Base-by-base conservation (phyloP, 257 asterid species). In the Fraxinus pennsylvanica region DNA sequence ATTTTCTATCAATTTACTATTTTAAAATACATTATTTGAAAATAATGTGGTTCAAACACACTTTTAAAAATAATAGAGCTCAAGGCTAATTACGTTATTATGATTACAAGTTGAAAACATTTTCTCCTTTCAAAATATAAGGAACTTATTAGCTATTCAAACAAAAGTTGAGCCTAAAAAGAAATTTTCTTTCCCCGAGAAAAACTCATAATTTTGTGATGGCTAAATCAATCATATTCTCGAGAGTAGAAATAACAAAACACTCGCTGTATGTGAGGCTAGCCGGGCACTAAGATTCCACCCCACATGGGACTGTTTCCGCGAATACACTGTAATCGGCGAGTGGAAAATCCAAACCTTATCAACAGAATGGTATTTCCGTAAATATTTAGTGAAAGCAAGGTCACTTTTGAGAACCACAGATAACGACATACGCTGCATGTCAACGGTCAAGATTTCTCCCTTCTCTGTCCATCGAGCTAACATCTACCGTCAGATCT, bases 361-460 rank as follows among this genome's bases (percentile, higher is more conserved):
- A 71, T 71, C 75, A 39, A 71, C 36, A 71, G 19, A 2, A 29
- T 19, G 75, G 75, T 47, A 41, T 71, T 71, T 71, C 19, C 35
- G 75, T 71, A 21, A 71, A 35, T 71, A 19, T 71, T 70, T 22
- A 22, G 69, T 22, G 10, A 27, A 25, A 12, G 10, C 69, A 63
- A n/a, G 36, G 69, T 63, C 1, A 27, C 69, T 63, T 63, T 63
- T 63, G 69, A 43, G 50, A 75, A 54, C 52, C 74, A 36, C 76
- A 63, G 69, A 63, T 25, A 63, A 27, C 27, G 69, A 63, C 69
- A 63, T 1, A 27, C 27, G 69, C 69, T 63, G 69, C 69, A 63
- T 27, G 69, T 63, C 19, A 27, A 63, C 69, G 69, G 69, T 68
- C 80, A 76, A 75, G 83, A 80, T 80, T 74, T 78, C 73, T 27